Evolutionary conservation across 768 basidiomycete species (phyloP).

Genomic region (Panus rudis): DNA sequence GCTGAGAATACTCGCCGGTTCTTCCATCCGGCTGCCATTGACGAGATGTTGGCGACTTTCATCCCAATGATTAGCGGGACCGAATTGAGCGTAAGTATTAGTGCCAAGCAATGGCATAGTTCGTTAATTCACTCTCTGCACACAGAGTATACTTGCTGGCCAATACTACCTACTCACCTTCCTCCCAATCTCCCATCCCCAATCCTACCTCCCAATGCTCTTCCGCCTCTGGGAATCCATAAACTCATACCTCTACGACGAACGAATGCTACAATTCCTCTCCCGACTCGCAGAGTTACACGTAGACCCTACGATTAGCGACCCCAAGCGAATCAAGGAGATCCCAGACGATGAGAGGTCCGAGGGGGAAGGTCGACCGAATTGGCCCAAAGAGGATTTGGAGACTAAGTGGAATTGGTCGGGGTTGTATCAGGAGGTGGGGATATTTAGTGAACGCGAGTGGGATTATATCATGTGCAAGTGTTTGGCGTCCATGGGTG

Average conservation of each 20-base stretch:
- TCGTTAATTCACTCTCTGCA: background rate
- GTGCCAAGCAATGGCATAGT: conserved; percentile 2
- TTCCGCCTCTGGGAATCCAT: conserved; percentile 85
- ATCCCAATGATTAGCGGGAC: conserved; percentile 73
- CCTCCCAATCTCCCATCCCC: conserved; percentile 78
- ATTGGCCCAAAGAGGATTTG: conserved; percentile 42
- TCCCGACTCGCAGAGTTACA: conserved; percentile 74
- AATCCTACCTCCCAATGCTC: conserved; percentile 75
- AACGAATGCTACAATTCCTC: conserved; percentile 81
- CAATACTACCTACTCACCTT: conserved; percentile 86
- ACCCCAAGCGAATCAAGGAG: conserved; percentile 59
- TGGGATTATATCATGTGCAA: conserved; percentile 87
- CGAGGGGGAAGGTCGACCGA: conserved; percentile 53
- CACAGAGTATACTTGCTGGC: conserved; percentile 64
- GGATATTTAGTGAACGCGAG: conserved; percentile 76
- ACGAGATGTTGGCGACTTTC: conserved; percentile 85
- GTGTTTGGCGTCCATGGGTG: conserved; percentile 78
- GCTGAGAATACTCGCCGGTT: conserved; percentile 67
- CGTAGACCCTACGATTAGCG: conserved; percentile 67
- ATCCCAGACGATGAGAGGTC: conserved; percentile 66
- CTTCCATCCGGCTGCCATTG: conserved; percentile 82
- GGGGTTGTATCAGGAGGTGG: conserved; percentile 52
- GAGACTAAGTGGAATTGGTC: conserved; percentile 41
- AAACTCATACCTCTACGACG: conserved; percentile 86
- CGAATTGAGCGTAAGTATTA: conserved; percentile 54